Evolutionary conservation across 2,329 filamentous ascomycete species (phyloP), one percentile per base, ranked within the genome.

Genomic region (Diaporthe vexans): DNA sequence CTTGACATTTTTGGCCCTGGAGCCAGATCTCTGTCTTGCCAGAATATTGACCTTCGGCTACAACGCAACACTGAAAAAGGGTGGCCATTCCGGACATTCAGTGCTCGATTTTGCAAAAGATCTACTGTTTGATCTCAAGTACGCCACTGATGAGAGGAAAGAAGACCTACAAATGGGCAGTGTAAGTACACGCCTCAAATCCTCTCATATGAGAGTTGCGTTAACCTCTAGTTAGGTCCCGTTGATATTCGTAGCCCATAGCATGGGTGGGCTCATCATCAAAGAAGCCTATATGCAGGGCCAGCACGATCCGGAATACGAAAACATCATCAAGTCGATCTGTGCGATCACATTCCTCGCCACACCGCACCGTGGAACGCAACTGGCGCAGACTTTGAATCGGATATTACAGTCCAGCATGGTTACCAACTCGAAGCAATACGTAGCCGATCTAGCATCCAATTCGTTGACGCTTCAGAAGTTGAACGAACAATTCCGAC

Each of bases 401-500:
- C 69, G 75, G 0, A 79, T 83, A 1, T 73, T 83, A 3, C 74
- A 78, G 43, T 48, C 4, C 26, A 35, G 9, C 9, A 3, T 67
- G 43, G 26, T 67, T 17, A 51, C 37, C 35, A 61, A 67, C 17
- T 15, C 26, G 4, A 77, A 76, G n/a, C 24, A 76, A 8, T 82
- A 77, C 54, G 74, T 82, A 4, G 37, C 67, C 0, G 81, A 82
- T 5, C 77, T 82, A 0, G 59, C 26, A 1, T 77, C 40, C 43
- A 67, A 56, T 58, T 77, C 72, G 58, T 76, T 65, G 1, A 78
- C 72, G 1, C 75, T 81, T 24, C 73, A 78, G 35, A 74, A 79
- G 29, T 76, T 83, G 17, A 83, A 83, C 73, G 81, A 84, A 29
- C 76, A 79, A 4, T 84, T 84, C 76, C 79, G 78, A 4, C 77